Conservation (phyloP, 495 filamentous ascomycete species). For the Penicillium maclennaniae region DNA sequence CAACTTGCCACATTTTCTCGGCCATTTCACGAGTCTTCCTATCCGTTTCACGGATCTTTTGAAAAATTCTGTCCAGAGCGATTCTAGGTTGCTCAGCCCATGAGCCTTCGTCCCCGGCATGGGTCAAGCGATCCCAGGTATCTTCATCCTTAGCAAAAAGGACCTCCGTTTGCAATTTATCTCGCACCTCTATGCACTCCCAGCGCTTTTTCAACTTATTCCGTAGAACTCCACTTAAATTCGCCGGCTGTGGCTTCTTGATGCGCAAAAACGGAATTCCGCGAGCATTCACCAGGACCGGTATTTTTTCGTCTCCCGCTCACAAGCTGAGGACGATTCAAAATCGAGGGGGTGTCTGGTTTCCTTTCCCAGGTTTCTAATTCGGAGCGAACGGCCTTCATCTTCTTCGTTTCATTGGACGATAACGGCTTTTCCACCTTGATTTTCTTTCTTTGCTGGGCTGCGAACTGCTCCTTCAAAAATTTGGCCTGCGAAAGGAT, state of each 20-base stretch:
- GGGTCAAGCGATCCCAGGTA: constrained; percentile 48
- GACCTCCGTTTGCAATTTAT: constrained; percentile 30
- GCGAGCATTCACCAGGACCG: constrained; percentile 53
- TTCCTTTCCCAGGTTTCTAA: constrained; percentile 27
- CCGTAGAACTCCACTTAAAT: constrained; percentile 53
- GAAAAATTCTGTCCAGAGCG: constrained; percentile 16
- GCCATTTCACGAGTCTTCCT: constrained; percentile 28
- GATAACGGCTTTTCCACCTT: constrained; percentile 16
- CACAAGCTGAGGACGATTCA: constrained; percentile 43
- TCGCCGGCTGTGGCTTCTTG: constrained; percentile 62
- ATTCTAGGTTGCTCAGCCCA: constrained; percentile 24
- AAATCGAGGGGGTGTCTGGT: constrained; percentile 38
- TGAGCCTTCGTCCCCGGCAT: constrained; percentile 10
- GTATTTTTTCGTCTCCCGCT: constrained; percentile 56
- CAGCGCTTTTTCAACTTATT: constrained; percentile 47
- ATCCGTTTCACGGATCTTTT: constrained; percentile 24
- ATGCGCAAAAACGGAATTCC: constrained; percentile 68
- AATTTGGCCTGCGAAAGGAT: constrained; percentile 22
- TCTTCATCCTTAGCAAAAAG: constrained; percentile 55
- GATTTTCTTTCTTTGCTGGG: constrained; percentile 16
- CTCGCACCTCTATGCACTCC: constrained; percentile 26
- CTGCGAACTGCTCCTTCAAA: constrained; percentile 16
- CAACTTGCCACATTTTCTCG: constrained; percentile 40
- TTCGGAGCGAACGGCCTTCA: constrained; percentile 25
- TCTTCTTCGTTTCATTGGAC: constrained; percentile 24